These are phyloP conservation scores for Leucoagaricus sp. DNA, from an alignment of 1,284 basidiomycete genomes.

Conservation along the genomic window DNA sequence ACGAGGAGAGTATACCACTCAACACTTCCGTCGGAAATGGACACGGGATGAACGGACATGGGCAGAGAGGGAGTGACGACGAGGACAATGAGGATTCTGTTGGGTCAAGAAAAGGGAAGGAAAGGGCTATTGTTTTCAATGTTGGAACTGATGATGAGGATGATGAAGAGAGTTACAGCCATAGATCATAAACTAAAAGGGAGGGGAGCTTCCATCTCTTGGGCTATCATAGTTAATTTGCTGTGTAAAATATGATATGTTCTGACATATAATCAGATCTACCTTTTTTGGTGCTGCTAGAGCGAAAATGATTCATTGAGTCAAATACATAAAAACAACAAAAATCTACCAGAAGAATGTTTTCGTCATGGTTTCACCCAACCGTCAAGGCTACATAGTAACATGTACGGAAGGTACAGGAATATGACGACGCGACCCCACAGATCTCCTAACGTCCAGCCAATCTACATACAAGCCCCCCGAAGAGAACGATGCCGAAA, in stretches of 20 bases:
- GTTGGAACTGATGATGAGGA: constrained; percentile 51
- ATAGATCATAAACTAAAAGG: neutral
- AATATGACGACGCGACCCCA: constrained; percentile 66
- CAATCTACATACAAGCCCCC: constrained; percentile 36
- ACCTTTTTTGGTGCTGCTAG: too few relatives aligned
- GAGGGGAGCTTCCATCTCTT: neutral
- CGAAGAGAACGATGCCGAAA: constrained; percentile 51
- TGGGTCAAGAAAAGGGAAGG: constrained; percentile 42
- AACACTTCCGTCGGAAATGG: constrained; percentile 32
- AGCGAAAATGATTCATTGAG: too few relatives aligned
- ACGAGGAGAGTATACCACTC: constrained; percentile 49
- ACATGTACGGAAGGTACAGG: constrained; percentile 74
- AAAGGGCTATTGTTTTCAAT: constrained; percentile 45
- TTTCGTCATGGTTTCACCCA: constrained; percentile 75
- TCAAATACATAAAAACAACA: constrained; percentile 3
- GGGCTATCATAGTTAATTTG: too few relatives aligned
- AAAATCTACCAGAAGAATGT: constrained; percentile 38
- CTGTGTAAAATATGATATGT: too few relatives aligned
- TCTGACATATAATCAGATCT: too few relatives aligned
- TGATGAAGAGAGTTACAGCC: constrained; percentile 23
- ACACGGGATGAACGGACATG: constrained; percentile 29
- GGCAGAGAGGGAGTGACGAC: constrained; percentile 13
- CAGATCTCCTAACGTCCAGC: constrained; percentile 12
- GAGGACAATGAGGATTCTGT: constrained; percentile 22
- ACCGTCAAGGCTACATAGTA: constrained; percentile 80